Evolutionary conservation across 176 grass and related monocot species (phyloP).

Genomic region (Melocanna baccifera): DNA sequence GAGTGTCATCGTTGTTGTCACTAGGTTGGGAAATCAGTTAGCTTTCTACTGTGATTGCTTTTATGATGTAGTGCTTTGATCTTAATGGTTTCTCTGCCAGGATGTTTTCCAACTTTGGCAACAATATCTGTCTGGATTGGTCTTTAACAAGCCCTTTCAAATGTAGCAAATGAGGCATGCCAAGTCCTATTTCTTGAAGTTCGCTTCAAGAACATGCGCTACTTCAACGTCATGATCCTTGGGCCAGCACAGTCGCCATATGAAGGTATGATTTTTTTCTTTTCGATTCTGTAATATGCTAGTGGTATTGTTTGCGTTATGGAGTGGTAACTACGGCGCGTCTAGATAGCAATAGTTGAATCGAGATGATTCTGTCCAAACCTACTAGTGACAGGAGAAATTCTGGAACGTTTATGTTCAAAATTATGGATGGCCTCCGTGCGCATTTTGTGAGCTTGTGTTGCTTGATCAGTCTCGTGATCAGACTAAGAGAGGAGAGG

Average conservation of each 20-base stretch:
- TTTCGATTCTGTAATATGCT: too few species aligned
- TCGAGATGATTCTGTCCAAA: constrained; percentile 4
- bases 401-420: not conserved
- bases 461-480: not conserved
- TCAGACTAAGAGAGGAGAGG: too few species aligned
- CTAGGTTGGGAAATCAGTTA: not conserved
- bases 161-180: constrained; percentile 91
- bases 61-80: not conserved
- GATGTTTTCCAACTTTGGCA: constrained; percentile 96
- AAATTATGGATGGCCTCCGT: not conserved
- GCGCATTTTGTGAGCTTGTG: not conserved
- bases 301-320: not conserved
- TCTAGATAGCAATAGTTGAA: not conserved
- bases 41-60: not conserved
- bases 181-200: not conserved
- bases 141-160: constrained; percentile 97
- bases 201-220: too few species aligned
- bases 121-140: constrained; percentile 98
- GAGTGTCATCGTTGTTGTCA: not conserved
- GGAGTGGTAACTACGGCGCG: not conserved
- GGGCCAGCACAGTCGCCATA: too few species aligned
- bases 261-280: too few species aligned
- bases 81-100: constrained; percentile 39
- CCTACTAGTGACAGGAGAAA: not conserved
- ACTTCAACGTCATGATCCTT: too few species aligned